Base-by-base conservation (phyloP, 2,329 filamentous ascomycete species). In the Penicillium sp. region DNA sequence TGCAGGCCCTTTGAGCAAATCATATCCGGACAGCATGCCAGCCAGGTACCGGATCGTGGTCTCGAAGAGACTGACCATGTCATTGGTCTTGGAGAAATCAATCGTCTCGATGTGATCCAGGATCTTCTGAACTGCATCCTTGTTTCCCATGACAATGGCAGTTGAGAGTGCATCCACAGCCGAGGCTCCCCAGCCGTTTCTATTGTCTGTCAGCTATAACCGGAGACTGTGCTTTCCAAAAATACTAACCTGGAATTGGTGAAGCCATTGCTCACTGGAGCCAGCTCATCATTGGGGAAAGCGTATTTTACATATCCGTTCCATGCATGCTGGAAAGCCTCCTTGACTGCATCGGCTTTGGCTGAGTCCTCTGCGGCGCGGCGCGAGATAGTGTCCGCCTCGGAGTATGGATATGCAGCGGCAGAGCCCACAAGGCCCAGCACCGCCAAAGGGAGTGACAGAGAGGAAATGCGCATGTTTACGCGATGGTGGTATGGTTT, bases 11-110 rank as follows among this genome's bases (percentile, higher is more conserved):
- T 75, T 84, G 39, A 95, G 73, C 41, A 95, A 77, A 52, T 78
- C 76, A 58, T 77, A 78, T 4, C 84, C 88, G 2, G 89, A 87
- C 8, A 95, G 65, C 60, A 95, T 77, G 13, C 89, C 90, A 9
- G 82, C 90, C 1, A 95, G 73, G 62, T 95, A 95, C 25, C 90
- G 84, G 63, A 95, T 95, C 0, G 88, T 95, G 0, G 89, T 95
- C 71, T 95, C 90, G 62, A 95, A 95, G 7, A 95, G 71, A 31
- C 86, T 92, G 41, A 95, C 82, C 9, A 75, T 70, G 1, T 75
- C 69, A 2, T 75, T 62, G 1, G 85, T 87, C 10, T 76, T 73
- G 35, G 78, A 78, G 63, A 88, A 95, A 68, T 95, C 76, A 61
- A 95, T 85, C 0, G 71, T 80, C 0, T 82, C 78, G 38, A 95